A percentile compares a stretch with the other conserved stretches of the same genome.
Conservation (phyloP, 2,329 filamentous ascomycete genomes). For the Coniochaeta hoffmannii region DNA sequence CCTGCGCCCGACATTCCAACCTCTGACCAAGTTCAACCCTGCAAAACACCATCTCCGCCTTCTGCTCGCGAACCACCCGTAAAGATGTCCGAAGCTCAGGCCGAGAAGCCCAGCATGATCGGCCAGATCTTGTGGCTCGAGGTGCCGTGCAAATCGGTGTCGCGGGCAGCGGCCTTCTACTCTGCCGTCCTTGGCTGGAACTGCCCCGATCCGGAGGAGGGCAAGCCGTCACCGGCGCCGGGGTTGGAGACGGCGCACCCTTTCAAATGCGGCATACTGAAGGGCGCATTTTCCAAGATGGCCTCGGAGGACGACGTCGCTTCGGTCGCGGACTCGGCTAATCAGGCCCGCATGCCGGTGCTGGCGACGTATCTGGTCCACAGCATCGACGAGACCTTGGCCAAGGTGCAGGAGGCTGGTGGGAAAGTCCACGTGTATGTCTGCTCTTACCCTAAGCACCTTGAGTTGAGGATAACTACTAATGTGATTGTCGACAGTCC, state of each 20-base stretch:
- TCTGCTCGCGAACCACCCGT: background rate
- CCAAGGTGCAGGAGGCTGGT: constrained; percentile 20
- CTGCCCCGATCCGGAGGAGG: constrained; percentile 9
- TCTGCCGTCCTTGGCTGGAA: constrained; percentile 26
- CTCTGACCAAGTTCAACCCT: too few species aligned
- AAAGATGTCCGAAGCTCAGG: background rate
- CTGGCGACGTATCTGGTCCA: constrained; percentile 25
- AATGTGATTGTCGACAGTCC: constrained; percentile 15
- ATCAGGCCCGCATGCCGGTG: constrained; percentile 21
- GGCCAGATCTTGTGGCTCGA: constrained; percentile 32
- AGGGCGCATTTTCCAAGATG: constrained; percentile 27
- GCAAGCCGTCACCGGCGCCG: constrained; percentile 8
- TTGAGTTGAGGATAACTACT: background rate
- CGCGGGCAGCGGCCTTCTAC: constrained; percentile 29
- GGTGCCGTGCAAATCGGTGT: constrained; percentile 26
- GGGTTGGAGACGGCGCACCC: constrained; percentile 23
- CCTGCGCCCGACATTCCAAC: too few species aligned
- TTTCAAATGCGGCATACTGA: constrained; percentile 24
- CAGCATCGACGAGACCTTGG: constrained; percentile 24
- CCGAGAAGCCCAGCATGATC: background rate
- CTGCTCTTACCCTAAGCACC: background rate
- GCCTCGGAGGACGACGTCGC: constrained; percentile 21
- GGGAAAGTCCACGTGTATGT: constrained; percentile 28
- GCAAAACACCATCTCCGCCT: background rate
- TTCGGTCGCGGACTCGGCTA: constrained; percentile 19